phyloP scores from a whole-genome alignment of 2,329 filamentous ascomycete species.

The Ophiostoma australiae region DNA sequence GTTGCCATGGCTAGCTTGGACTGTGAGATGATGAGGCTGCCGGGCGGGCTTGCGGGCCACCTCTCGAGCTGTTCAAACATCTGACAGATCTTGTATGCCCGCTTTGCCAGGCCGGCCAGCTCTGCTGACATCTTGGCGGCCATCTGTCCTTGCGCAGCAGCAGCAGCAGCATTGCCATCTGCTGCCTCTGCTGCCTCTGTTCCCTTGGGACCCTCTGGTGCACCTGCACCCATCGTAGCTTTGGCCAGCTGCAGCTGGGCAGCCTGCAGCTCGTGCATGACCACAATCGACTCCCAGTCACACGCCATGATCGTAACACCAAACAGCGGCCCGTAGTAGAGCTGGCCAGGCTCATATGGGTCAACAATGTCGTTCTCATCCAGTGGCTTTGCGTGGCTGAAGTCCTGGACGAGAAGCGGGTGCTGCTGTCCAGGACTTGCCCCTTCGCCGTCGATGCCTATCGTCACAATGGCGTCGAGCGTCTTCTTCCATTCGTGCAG shows the following conservation, averaged over 20 bases:
- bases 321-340: constrained; percentile 68
- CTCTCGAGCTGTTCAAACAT: constrained; percentile 73
- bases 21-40: constrained; percentile 67
- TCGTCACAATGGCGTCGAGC: constrained; percentile 34
- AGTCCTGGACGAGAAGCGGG: constrained; percentile 53
- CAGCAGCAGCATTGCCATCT: background rate
- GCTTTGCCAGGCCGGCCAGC: constrained; percentile 42
- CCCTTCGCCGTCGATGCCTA: background rate
- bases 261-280: constrained; percentile 77
- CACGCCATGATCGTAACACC: constrained; percentile 68
- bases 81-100: constrained; percentile 68
- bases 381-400: constrained; percentile 49
- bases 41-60: constrained; percentile 65
- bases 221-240: background rate
- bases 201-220: background rate
- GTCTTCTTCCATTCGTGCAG: constrained; percentile 46
- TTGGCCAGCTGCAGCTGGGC: constrained; percentile 35
- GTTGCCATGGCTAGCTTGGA: constrained; percentile 69
- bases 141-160: background rate
- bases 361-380: constrained; percentile 65
- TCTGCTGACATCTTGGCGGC: constrained; percentile 37
- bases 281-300: constrained; percentile 71
- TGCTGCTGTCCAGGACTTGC: constrained; percentile 16
- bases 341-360: constrained; percentile 62
- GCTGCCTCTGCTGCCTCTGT: background rate